phyloP scores from a whole-genome alignment of 2,329 filamentous ascomycete genomes.

The Teratosphaeria viscida region DNA sequence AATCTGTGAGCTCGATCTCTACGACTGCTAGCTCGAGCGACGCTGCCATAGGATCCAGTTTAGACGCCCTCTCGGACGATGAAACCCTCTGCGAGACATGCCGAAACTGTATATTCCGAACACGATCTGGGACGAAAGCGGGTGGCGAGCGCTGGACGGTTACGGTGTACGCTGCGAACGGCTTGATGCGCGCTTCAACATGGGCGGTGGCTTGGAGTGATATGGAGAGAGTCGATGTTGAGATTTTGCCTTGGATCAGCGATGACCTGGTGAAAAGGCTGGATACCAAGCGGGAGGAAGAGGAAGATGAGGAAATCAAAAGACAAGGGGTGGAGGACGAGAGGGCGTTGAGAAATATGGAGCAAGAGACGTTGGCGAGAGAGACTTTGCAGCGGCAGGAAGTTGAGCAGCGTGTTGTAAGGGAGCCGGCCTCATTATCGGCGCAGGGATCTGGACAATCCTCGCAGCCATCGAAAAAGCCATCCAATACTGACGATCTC shows the following conservation, averaged over 20 bases:
- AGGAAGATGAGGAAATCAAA: constrained; percentile 27
- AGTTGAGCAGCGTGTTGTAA: background rate
- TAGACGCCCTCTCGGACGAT: constrained; percentile 9
- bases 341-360: constrained; percentile 8
- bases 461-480: background rate
- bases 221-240: constrained; percentile 97
- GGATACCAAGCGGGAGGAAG: constrained; percentile 37
- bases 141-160: constrained; percentile 57
- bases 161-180: constrained; percentile 90
- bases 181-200: constrained; percentile 79
- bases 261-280: constrained; percentile 49
- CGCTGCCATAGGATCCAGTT: constrained; percentile 21
- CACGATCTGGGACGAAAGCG: constrained; percentile 25
- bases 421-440: background rate
- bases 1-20: constrained; percentile 38
- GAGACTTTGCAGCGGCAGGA: constrained; percentile 1
- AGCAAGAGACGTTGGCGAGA: constrained; percentile 13
- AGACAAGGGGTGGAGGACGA: constrained; percentile 25
- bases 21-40: constrained; percentile 21
- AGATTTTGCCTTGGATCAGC: constrained; percentile 67
- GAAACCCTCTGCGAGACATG: constrained; percentile 24
- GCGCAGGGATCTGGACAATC: background rate
- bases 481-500: constrained; percentile 8
- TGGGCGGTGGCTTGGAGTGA: constrained; percentile 93
- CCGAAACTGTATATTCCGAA: constrained; percentile 26